Conservation (phyloP, 352 stramenopile genomes). For the Globisporangium iwayamae region DNA sequence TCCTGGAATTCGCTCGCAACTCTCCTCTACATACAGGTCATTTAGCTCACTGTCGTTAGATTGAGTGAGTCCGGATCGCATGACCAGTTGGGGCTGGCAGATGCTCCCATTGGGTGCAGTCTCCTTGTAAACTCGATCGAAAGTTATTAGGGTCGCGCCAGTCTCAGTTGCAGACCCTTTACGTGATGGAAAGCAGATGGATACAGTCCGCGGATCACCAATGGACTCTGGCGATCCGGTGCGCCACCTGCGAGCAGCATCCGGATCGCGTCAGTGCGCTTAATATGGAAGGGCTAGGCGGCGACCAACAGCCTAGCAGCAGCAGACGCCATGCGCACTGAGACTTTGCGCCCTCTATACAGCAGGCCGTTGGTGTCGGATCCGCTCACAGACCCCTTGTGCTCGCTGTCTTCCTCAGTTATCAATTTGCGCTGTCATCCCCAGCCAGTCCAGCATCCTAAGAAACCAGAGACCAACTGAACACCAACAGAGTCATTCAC, state of each 20-base stretch:
- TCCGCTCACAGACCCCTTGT: too few relatives aligned
- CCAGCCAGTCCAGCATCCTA: not conserved
- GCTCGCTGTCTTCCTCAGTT: not conserved
- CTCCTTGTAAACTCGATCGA: not conserved
- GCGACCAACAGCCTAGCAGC: not conserved
- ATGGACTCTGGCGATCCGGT: not conserved
- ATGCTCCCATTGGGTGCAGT: not conserved
- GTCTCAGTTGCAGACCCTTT: not conserved
- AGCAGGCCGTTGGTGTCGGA: not conserved
- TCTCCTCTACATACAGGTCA: not conserved
- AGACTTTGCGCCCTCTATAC: not conserved
- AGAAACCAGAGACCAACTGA: not conserved
- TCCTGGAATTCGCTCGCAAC: too few relatives aligned
- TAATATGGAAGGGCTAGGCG: not conserved
- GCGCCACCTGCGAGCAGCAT: not conserved
- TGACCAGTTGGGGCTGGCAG: not conserved
- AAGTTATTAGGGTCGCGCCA: not conserved
- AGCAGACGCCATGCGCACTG: not conserved
- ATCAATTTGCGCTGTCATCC: not conserved
- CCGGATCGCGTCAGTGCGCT: not conserved
- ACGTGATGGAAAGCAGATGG: constrained; percentile 1
- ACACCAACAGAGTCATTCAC: not conserved
- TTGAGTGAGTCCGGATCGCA: not conserved
- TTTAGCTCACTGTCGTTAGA: not conserved
- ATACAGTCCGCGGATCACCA: not conserved